These are phyloP conservation scores for Epichloe festucae DNA, from an alignment of 2,329 filamentous ascomycete species.

Conservation along the genomic window DNA sequence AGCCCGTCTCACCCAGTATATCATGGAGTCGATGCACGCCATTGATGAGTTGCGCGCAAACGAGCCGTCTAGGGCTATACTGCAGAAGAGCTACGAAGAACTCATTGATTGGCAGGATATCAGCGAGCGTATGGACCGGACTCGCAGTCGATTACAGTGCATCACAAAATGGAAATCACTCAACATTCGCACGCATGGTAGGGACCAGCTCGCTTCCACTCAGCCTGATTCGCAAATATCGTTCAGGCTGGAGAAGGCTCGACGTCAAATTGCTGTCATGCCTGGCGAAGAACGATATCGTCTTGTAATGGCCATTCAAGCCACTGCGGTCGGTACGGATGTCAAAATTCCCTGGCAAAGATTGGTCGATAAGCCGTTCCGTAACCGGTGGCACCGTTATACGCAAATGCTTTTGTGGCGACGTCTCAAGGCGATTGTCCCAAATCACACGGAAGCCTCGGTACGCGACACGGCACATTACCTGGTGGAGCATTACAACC, in stretches of 20 bases:
- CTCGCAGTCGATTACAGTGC: slow-evolving; percentile 54
- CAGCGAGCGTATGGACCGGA: slow-evolving; percentile 46
- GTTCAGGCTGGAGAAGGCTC: slow-evolving; percentile 31
- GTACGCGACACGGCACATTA: slow-evolving; percentile 23
- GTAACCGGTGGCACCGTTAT: slow-evolving; percentile 24
- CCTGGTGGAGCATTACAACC: slow-evolving; percentile 22
- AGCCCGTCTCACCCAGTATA: slow-evolving; percentile 33
- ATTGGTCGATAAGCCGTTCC: slow-evolving; percentile 28
- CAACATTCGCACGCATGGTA: slow-evolving; percentile 21
- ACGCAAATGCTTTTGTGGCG: slow-evolving; percentile 27
- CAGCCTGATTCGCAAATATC: slow-evolving; percentile 21
- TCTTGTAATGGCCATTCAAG: slow-evolving; percentile 30
- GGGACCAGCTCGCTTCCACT: slow-evolving; percentile 20
- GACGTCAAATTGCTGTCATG: slow-evolving; percentile 29
- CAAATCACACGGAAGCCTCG: slow-evolving; percentile 17
- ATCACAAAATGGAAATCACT: slow-evolving; percentile 50
- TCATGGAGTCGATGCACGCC: slow-evolving; percentile 37
- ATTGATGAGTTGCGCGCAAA: slow-evolving; percentile 29
- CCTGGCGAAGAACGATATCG: slow-evolving; percentile 29
- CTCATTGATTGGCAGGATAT: slow-evolving; percentile 54
- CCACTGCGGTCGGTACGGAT: slow-evolving; percentile 27
- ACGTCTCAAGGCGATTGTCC: slow-evolving; percentile 23
- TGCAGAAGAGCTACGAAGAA: slow-evolving; percentile 32
- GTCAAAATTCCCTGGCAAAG: slow-evolving; percentile 36
- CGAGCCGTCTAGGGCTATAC: slow-evolving; percentile 17